phyloP scores from a whole-genome alignment of 2,329 filamentous ascomycete genomes.

The Cryoendolithus antarcticus region DNA sequence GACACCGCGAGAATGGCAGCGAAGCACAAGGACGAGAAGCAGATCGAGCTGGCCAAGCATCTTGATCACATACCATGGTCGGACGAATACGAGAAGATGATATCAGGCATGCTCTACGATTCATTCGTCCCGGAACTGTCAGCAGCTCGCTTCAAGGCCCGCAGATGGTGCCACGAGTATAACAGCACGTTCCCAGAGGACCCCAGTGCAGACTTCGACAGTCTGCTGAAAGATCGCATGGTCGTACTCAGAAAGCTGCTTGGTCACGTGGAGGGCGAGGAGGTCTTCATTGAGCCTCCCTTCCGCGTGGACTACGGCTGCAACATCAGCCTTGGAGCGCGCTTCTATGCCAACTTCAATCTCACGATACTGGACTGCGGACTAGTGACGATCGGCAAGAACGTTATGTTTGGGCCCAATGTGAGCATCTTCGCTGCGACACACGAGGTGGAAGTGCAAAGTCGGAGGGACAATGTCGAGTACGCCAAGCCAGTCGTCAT shows the following conservation, averaged over 20 bases:
- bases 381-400: constrained; percentile 39
- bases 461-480: constrained; percentile 35
- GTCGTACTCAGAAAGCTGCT: not conserved
- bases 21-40: constrained; percentile 29
- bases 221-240: constrained; percentile 1
- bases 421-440: constrained; percentile 41
- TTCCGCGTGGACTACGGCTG: constrained; percentile 53
- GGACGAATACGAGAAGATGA: constrained; percentile 51
- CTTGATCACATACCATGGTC: constrained; percentile 42
- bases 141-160: constrained; percentile 38
- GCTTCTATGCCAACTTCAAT: constrained; percentile 53
- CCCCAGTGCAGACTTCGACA: not conserved
- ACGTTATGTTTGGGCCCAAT: constrained; percentile 40
- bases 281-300: constrained; percentile 46
- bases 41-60: constrained; percentile 35
- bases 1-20: constrained; percentile 11
- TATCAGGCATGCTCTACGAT: constrained; percentile 48
- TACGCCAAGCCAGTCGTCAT: constrained; percentile 37
- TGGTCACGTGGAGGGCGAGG: constrained; percentile 14
- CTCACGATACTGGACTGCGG: constrained; percentile 40
- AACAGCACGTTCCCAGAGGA: constrained; percentile 40
- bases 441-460: constrained; percentile 38
- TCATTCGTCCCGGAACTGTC: constrained; percentile 35
- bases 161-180: constrained; percentile 44
- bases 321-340: constrained; percentile 48